phyloP scores from a whole-genome alignment of 2,329 filamentous ascomycete genomes.

The Exophiala sideris region DNA sequence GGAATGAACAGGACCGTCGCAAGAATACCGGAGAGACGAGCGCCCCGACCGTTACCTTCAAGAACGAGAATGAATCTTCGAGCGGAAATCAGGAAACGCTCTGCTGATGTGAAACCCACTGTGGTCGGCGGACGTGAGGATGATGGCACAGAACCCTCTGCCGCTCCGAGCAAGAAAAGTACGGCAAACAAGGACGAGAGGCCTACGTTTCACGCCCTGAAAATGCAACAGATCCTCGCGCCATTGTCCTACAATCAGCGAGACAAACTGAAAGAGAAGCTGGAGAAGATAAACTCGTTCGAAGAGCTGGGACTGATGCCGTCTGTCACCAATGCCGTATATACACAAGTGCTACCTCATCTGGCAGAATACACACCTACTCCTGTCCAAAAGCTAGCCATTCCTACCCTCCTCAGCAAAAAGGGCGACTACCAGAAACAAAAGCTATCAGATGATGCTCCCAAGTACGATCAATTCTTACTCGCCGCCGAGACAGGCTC shows the following conservation, averaged over 20 bases:
- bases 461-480: conserved; percentile 65
- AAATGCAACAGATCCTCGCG: conserved; percentile 82
- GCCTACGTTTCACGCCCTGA: conserved; percentile 72
- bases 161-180: conserved; percentile 23
- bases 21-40: conserved; percentile 9
- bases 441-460: conserved; percentile 36
- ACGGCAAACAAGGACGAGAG: conserved; percentile 43
- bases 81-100: conserved; percentile 10
- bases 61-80: conserved; percentile 13
- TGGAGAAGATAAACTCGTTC: conserved; percentile 70
- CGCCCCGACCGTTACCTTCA: conserved; percentile 9
- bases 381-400: conserved; percentile 82
- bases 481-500: conserved; percentile 95
- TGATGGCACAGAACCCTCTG: background rate
- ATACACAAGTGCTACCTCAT: conserved; percentile 68
- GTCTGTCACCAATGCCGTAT: conserved; percentile 66
- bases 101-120: background rate
- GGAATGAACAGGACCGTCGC: conserved; percentile 50
- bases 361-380: conserved; percentile 77
- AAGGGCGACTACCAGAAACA: conserved; percentile 30
- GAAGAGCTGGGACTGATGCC: conserved; percentile 75
- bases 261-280: conserved; percentile 57
- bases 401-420: conserved; percentile 68
- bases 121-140: background rate
- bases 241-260: conserved; percentile 72